phyloP scores from a whole-genome alignment of 352 stramenopile genomes.

The Globisporangium camurandrum region DNA sequence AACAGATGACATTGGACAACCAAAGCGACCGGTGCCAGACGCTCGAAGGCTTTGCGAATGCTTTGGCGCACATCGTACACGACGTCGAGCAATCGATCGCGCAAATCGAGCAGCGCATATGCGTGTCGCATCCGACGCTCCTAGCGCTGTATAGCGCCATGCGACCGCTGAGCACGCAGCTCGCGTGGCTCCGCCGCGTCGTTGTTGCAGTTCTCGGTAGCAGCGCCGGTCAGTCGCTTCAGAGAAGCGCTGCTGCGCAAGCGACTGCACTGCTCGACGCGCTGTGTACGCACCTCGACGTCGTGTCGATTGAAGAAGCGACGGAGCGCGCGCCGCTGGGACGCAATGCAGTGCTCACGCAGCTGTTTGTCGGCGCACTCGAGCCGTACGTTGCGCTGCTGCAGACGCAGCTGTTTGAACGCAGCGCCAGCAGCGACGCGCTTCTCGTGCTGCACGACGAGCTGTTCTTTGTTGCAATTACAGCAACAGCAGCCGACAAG shows the following conservation, averaged over 20 bases:
- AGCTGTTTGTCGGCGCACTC: slow-evolving; percentile 37
- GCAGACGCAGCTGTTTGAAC: slow-evolving; percentile 42
- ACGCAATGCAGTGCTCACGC: slow-evolving; percentile 34
- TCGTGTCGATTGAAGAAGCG: slow-evolving; percentile 26
- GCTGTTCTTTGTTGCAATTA: slow-evolving; percentile 42
- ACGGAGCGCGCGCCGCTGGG: slow-evolving; percentile 9
- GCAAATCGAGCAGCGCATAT: neutral
- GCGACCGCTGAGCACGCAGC: slow-evolving; percentile 29
- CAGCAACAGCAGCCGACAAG: too few species aligned
- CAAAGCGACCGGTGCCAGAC: slow-evolving; percentile 18
- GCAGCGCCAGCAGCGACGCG: slow-evolving; percentile 24
- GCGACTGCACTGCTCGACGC: slow-evolving; percentile 30
- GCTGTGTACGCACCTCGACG: slow-evolving; percentile 34
- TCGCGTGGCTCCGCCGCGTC: slow-evolving; percentile 34
- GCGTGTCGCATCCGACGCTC: slow-evolving; percentile 25
- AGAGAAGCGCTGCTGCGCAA: slow-evolving; percentile 21
- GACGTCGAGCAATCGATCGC: slow-evolving; percentile 18
- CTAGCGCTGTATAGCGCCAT: slow-evolving; percentile 31
- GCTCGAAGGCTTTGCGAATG: slow-evolving; percentile 43
- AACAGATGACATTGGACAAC: slow-evolving; percentile 5
- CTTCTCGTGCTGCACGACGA: slow-evolving; percentile 38
- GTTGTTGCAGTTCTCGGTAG: slow-evolving; percentile 26
- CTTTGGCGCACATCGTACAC: slow-evolving; percentile 23
- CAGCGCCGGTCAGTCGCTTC: slow-evolving; percentile 12
- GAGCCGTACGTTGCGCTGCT: slow-evolving; percentile 44